Percentiles rank a stretch among this genome's conserved stretches.
phyloP scores from a whole-genome alignment of 352 stramenopile genomes.

The Elongisporangium prolatum region DNA sequence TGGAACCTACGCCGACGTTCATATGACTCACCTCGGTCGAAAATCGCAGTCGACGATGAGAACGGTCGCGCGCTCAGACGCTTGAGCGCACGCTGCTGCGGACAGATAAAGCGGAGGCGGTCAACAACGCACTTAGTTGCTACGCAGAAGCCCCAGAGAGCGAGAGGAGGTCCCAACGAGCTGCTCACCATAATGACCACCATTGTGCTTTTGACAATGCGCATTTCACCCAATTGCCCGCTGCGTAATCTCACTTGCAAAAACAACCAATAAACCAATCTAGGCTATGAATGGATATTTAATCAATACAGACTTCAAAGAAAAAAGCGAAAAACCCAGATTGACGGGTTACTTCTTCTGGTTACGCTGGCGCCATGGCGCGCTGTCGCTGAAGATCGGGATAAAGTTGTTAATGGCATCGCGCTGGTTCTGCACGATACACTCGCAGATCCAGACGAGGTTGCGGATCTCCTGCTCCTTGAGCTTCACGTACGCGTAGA shows the following conservation, averaged over 20 bases:
- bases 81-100: not conserved
- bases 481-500: constrained; percentile 99
- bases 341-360: constrained; percentile 43
- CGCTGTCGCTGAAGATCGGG: constrained; percentile 95
- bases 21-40: constrained; percentile 39
- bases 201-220: constrained; percentile 1
- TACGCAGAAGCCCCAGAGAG: not conserved
- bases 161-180: not conserved
- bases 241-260: not conserved
- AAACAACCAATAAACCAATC: constrained; percentile 2
- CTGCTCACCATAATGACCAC: constrained; percentile 12
- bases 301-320: not conserved
- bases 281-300: not conserved
- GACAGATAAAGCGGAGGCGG: not conserved
- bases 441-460: constrained; percentile 99
- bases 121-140: not conserved
- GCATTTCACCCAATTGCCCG: not conserved
- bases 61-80: constrained; percentile 24
- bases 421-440: constrained; percentile 98
- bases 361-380: constrained; percentile 85
- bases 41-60: constrained; percentile 45
- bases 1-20: not conserved
- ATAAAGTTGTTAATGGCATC: constrained; percentile 99
- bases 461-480: constrained; percentile 99
- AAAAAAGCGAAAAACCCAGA: not conserved